These are phyloP conservation scores for Hippophae gyantsensis DNA, from an alignment of 306 rosid species.

Conservation along the genomic window DNA sequence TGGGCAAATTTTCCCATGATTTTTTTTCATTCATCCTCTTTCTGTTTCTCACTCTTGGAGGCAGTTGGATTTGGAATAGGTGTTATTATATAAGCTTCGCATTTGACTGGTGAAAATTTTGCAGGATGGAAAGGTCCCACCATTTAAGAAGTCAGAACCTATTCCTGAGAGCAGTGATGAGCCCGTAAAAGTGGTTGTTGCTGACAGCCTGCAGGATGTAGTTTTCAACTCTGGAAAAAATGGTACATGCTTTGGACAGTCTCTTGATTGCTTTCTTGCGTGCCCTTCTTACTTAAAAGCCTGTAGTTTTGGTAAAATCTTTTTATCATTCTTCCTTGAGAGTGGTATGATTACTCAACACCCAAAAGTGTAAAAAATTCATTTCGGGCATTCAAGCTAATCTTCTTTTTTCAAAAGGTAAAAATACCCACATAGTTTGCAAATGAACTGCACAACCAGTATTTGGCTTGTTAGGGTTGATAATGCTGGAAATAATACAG, in stretches of 20 bases:
- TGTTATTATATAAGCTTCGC: background rate
- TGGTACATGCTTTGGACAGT: slow-evolving; percentile 28
- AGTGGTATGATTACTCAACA: too few relatives aligned
- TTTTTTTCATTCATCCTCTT: background rate
- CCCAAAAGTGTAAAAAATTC: too few relatives aligned
- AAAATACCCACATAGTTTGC: too few relatives aligned
- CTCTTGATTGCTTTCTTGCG: background rate
- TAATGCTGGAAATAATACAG: too few relatives aligned
- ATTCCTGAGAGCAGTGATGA: slow-evolving; percentile 71
- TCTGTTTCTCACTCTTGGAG: background rate
- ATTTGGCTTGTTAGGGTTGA: too few relatives aligned
- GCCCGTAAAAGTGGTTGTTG: slow-evolving; percentile 86
- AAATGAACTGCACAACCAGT: too few relatives aligned
- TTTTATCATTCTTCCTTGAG: too few relatives aligned
- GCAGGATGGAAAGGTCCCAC: slow-evolving; percentile 66
- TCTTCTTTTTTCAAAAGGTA: too few relatives aligned
- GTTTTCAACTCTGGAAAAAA: slow-evolving; percentile 75
- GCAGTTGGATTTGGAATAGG: background rate
- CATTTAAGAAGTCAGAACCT: slow-evolving; percentile 64
- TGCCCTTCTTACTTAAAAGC: background rate
- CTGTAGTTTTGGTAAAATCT: too few relatives aligned
- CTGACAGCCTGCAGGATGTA: slow-evolving; percentile 54
- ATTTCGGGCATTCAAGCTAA: too few relatives aligned
- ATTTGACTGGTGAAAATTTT: slow-evolving; percentile 11
- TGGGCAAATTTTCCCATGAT: background rate